Evolutionary conservation across 208 protist species (phyloP).

Genomic region (Phytomonas sp.): DNA sequence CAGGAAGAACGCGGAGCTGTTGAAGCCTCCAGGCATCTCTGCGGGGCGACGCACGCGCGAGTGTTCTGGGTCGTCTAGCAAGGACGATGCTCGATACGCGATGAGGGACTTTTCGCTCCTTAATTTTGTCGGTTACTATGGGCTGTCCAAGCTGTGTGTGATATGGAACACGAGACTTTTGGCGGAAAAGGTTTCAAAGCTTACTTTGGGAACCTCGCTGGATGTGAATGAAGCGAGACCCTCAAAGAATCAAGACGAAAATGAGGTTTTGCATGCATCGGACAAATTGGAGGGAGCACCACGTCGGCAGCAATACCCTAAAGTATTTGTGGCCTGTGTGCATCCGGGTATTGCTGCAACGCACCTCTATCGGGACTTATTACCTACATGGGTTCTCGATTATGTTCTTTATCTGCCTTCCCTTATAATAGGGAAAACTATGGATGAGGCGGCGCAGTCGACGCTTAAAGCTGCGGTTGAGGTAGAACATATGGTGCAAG

Average conservation of each 20-base stretch:
- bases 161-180: slow-evolving; percentile 77
- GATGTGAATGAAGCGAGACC: neutral
- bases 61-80: neutral
- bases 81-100: slow-evolving; percentile 13
- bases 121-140: slow-evolving; percentile 83
- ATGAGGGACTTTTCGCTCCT: slow-evolving; percentile 34
- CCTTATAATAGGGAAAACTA: slow-evolving; percentile 72
- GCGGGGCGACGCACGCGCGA: neutral
- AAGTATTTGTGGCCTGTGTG: slow-evolving; percentile 65
- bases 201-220: neutral
- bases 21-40: neutral
- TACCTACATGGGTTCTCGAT: slow-evolving; percentile 60
- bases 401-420: slow-evolving; percentile 76
- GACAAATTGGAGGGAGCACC: neutral
- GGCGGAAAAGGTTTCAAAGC: slow-evolving; percentile 27
- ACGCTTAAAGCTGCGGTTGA: slow-evolving; percentile 49
- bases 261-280: neutral
- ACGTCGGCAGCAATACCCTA: neutral
- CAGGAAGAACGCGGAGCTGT: slow-evolving; percentile 12
- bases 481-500: slow-evolving; percentile 28
- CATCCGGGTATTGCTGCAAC: slow-evolving; percentile 78
- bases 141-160: slow-evolving; percentile 78
- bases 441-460: slow-evolving; percentile 69
- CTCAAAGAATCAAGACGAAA: neutral
- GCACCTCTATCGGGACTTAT: slow-evolving; percentile 76